These are phyloP conservation scores for Penicillium antarcticum DNA, from an alignment of 495 filamentous ascomycete species.

Conservation along the genomic window DNA sequence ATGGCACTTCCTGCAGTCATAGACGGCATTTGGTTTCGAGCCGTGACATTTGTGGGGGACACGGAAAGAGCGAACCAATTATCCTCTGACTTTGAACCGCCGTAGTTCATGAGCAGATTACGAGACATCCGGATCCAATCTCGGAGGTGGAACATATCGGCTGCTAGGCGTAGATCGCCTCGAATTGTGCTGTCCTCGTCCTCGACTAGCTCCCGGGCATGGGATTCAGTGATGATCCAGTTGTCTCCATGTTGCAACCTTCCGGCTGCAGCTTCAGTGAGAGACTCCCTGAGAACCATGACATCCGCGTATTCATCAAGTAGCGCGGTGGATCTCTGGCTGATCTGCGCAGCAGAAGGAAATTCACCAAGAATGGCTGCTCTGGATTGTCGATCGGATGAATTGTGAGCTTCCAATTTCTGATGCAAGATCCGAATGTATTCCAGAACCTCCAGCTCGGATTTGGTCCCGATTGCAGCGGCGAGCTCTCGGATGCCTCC, in stretches of 20 bases:
- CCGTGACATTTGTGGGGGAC: conserved; percentile 9
- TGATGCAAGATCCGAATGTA: conserved; percentile 62
- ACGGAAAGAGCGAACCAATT: conserved; percentile 60
- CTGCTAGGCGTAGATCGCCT: conserved; percentile 41
- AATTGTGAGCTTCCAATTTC: conserved; percentile 35
- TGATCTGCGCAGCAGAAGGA: conserved; percentile 72
- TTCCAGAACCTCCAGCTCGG: conserved; percentile 65
- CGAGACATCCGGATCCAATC: conserved; percentile 64
- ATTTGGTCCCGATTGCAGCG: conserved; percentile 64
- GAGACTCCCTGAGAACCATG: conserved; percentile 55
- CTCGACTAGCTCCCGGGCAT: conserved; percentile 21
- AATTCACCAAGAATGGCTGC: conserved; percentile 41
- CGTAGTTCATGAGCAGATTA: conserved; percentile 76
- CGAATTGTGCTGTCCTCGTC: conserved; percentile 24
- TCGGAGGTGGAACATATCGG: conserved; percentile 54
- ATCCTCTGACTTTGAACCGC: conserved; percentile 45
- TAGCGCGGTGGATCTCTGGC: conserved; percentile 56
- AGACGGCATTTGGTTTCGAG: conserved; percentile 51
- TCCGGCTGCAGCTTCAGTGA: conserved; percentile 52
- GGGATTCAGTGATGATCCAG: conserved; percentile 51
- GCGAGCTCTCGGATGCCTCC: conserved; percentile 60
- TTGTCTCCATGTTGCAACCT: conserved; percentile 49
- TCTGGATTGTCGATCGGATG: conserved; percentile 16
- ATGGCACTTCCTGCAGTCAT: conserved; percentile 65
- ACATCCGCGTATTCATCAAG: conserved; percentile 67